Percentiles rank a stretch among this genome's conserved stretches.
These are phyloP conservation scores for Leccinum discolor DNA, from an alignment of 1,284 basidiomycete genomes.

Conservation along the genomic window DNA sequence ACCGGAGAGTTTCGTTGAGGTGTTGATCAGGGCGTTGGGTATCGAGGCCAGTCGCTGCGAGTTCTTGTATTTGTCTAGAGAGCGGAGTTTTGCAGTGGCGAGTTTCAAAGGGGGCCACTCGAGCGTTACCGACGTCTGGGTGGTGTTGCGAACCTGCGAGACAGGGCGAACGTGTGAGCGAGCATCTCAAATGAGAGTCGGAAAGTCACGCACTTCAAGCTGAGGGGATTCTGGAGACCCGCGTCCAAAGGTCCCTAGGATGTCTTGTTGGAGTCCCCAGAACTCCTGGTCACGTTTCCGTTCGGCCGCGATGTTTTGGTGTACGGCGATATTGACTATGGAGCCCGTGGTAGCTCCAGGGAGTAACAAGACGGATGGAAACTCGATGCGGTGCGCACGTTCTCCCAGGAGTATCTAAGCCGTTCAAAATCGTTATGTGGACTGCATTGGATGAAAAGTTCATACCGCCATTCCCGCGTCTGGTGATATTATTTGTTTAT, in stretches of 20 bases:
- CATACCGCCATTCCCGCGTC: slow-evolving; percentile 82
- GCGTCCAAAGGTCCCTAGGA: slow-evolving; percentile 75
- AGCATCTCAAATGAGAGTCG: neutral
- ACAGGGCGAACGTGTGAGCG: neutral
- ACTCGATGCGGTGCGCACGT: slow-evolving; percentile 92
- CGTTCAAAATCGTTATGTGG: neutral
- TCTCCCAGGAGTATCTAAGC: slow-evolving; percentile 87
- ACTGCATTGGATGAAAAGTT: neutral
- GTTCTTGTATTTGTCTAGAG: slow-evolving; percentile 90
- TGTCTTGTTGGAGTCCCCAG: slow-evolving; percentile 79
- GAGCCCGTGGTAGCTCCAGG: slow-evolving; percentile 90
- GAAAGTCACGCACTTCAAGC: slow-evolving; percentile 49
- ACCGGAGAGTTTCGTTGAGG: slow-evolving; percentile 88
- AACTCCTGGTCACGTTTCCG: slow-evolving; percentile 80
- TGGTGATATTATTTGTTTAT: slow-evolving; percentile 24
- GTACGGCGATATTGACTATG: slow-evolving; percentile 93
- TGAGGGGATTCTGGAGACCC: slow-evolving; percentile 72
- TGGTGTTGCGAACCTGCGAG: slow-evolving; percentile 82
- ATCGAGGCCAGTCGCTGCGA: slow-evolving; percentile 85
- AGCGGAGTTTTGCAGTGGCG: slow-evolving; percentile 82
- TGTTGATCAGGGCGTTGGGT: slow-evolving; percentile 79
- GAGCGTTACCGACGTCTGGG: slow-evolving; percentile 92
- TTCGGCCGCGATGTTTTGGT: slow-evolving; percentile 84
- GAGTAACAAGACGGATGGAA: slow-evolving; percentile 90
- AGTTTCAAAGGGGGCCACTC: slow-evolving; percentile 90